phyloP scores from a whole-genome alignment of 2,329 filamentous ascomycete species.

The Monilinia polystroma region DNA sequence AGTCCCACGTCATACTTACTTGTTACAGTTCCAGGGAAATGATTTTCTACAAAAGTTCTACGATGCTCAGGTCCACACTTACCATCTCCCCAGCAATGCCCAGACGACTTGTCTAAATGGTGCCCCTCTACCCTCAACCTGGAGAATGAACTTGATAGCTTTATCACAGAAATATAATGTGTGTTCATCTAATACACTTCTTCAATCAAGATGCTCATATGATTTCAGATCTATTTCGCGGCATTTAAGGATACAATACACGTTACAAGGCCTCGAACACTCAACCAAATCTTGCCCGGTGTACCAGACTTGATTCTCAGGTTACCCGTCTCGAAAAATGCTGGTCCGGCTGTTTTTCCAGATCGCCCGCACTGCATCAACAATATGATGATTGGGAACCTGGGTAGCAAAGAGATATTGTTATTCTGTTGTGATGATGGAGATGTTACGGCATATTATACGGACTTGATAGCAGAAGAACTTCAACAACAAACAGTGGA shows the following conservation, averaged over 20 bases:
- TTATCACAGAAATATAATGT: conserved; percentile 24
- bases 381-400: conserved; percentile 64
- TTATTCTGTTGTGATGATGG: conserved; percentile 71
- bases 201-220: conserved; percentile 13
- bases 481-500: neutral
- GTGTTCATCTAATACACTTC: neutral
- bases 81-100: conserved; percentile 13
- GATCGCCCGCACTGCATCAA: conserved; percentile 66
- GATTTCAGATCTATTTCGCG: conserved; percentile 56
- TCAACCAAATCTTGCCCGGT: conserved; percentile 50
- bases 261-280: conserved; percentile 53
- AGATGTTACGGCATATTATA: conserved; percentile 70
- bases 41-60: neutral
- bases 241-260: conserved; percentile 58
- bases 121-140: conserved; percentile 7
- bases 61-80: neutral
- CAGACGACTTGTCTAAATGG: neutral
- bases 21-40: neutral
- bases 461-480: conserved; percentile 36
- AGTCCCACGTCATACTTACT: neutral
- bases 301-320: conserved; percentile 52
- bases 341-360: conserved; percentile 49
- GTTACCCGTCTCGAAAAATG: conserved; percentile 43
- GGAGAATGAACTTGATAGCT: conserved; percentile 23
- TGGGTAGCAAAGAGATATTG: conserved; percentile 69